A percentile compares a stretch with the other conserved stretches of the same genome.
These are phyloP conservation scores for Phoenix roebelenii DNA, from an alignment of 176 grass and related monocot genomes.

Conservation along the genomic window DNA sequence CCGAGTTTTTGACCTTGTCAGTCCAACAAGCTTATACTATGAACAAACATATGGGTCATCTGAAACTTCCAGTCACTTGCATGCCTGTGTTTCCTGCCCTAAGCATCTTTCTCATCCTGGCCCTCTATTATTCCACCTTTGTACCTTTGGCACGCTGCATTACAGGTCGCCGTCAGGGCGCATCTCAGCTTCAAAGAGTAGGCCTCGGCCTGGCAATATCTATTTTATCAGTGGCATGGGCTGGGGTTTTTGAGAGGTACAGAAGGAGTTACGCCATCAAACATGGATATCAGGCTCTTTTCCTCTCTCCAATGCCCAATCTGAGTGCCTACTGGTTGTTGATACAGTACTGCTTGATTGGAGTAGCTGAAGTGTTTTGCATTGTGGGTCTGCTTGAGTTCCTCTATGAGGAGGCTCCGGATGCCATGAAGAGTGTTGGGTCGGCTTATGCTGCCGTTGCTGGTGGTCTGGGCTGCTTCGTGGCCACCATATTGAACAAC, in stretches of 20 bases:
- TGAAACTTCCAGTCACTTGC: conserved; percentile 74
- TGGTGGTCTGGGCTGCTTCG: conserved; percentile 76
- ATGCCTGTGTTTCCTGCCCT: conserved; percentile 95
- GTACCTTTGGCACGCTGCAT: conserved; percentile 52
- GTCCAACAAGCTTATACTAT: conserved; percentile 91
- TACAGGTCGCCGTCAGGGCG: conserved; percentile 80
- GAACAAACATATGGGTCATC: conserved; percentile 48
- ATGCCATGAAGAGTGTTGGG: conserved; percentile 85
- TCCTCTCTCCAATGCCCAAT: conserved; percentile 67
- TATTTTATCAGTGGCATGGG: conserved; percentile 71
- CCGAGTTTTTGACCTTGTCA: conserved; percentile 85
- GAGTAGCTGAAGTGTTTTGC: conserved; percentile 88
- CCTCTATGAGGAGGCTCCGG: conserved; percentile 92
- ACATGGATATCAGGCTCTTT: conserved; percentile 47
- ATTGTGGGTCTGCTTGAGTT: conserved; percentile 85
- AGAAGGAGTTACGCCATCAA: conserved; percentile 56
- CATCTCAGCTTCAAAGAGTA: conserved; percentile 80
- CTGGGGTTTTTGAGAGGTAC: conserved; percentile 70
- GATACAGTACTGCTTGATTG: conserved; percentile 91
- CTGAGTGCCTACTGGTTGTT: conserved; percentile 89
- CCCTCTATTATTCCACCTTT: conserved; percentile 73
- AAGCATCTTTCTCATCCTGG: conserved; percentile 77
- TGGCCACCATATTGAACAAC: conserved; percentile 70
- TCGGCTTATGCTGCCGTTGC: conserved; percentile 85
- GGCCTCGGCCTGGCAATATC: conserved; percentile 68